Evolutionary conservation across 2,329 filamentous ascomycete species (phyloP).

Genomic region (Talaromyces sp.): DNA sequence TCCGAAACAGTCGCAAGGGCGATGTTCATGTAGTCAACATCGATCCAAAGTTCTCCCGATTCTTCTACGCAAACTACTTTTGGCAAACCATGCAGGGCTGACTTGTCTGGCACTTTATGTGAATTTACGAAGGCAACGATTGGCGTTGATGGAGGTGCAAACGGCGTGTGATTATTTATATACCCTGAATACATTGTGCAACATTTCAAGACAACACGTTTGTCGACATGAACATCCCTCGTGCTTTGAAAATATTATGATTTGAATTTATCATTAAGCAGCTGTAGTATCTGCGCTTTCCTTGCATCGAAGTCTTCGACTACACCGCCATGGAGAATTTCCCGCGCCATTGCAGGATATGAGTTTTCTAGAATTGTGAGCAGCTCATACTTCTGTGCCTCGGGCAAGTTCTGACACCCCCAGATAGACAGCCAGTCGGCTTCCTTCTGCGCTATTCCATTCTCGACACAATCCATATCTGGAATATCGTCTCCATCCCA

Average conservation of each 20-base stretch:
- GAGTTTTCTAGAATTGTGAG: conserved; percentile 28
- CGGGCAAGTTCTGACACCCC: conserved; percentile 21
- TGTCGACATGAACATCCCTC: not conserved
- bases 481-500: conserved; percentile 37
- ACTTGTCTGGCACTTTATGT: not conserved
- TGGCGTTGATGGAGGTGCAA: conserved; percentile 6
- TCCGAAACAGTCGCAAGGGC: conserved; percentile 79
- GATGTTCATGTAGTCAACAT: conserved; percentile 95
- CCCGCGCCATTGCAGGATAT: conserved; percentile 25
- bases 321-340: not conserved
- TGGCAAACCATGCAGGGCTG: conserved; percentile 74
- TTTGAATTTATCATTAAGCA: conserved; percentile 9
- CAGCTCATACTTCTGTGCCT: conserved; percentile 23
- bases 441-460: conserved; percentile 23
- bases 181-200: conserved; percentile 6
- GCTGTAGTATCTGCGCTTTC: conserved; percentile 13
- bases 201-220: not conserved
- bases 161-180: conserved; percentile 4
- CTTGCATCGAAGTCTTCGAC: conserved; percentile 21
- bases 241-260: not conserved
- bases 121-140: conserved; percentile 4
- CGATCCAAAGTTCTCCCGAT: conserved; percentile 84
- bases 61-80: conserved; percentile 94
- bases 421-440: conserved; percentile 30
- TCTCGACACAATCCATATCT: conserved; percentile 32